Evolutionary conservation across 768 basidiomycete genomes (phyloP).

Genomic region (Inosperma sp.): DNA sequence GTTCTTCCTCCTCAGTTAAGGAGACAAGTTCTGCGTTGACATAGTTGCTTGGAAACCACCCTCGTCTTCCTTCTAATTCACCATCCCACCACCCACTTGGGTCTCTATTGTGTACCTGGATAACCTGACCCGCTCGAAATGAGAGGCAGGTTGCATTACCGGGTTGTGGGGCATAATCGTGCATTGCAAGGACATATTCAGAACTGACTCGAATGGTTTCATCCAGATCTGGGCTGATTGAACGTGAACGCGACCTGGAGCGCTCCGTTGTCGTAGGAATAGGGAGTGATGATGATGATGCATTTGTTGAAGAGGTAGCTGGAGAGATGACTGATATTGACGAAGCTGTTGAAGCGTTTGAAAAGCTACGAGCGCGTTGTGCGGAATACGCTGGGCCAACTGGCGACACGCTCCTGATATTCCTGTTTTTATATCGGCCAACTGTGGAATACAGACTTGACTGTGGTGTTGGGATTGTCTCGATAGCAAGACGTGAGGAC

Average conservation of each 20-base stretch:
- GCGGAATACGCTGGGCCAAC: slow-evolving; percentile 29
- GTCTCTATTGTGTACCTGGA: slow-evolving; percentile 86
- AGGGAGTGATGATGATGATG: slow-evolving; percentile 46
- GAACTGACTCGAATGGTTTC: slow-evolving; percentile 46
- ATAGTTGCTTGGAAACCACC: slow-evolving; percentile 99
- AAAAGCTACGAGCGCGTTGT: slow-evolving; percentile 44
- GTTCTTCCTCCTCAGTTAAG: slow-evolving; percentile 55
- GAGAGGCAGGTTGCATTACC: slow-evolving; percentile 76
- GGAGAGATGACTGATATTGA: slow-evolving; percentile 55
- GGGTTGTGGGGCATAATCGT: slow-evolving; percentile 77
- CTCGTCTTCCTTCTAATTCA: slow-evolving; percentile 79
- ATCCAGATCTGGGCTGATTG: slow-evolving; percentile 44
- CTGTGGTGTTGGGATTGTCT: slow-evolving; percentile 38
- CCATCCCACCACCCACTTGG: slow-evolving; percentile 98
- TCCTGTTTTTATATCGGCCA: slow-evolving; percentile 25
- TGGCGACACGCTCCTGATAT: slow-evolving; percentile 28
- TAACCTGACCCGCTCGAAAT: slow-evolving; percentile 87
- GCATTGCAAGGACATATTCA: slow-evolving; percentile 87
- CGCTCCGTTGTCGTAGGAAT: slow-evolving; percentile 29
- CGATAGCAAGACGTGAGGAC: slow-evolving; percentile 47
- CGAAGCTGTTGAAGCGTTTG: slow-evolving; percentile 54
- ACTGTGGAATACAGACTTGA: slow-evolving; percentile 30
- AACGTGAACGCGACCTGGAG: slow-evolving; percentile 26
- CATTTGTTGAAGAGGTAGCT: slow-evolving; percentile 50
- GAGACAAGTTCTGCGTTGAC: slow-evolving; percentile 63